A percentile compares a stretch with the other conserved stretches of the same genome.
phyloP scores from a whole-genome alignment of 202 grass and related monocot species.

The Setaria italica region DNA sequence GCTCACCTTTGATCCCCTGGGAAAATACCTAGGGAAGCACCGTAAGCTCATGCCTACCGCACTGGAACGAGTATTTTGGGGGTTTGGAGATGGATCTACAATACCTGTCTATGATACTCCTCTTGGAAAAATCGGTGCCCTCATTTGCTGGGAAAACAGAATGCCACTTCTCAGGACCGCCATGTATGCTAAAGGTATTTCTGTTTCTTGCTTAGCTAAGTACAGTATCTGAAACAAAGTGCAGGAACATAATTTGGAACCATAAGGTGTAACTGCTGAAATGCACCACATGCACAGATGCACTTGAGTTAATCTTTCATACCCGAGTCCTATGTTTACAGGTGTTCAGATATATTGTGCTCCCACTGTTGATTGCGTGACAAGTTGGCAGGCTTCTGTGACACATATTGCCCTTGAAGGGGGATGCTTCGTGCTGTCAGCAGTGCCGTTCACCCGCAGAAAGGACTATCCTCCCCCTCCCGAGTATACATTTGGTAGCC shows the following conservation, averaged over 20 bases:
- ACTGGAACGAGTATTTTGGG: constrained; percentile 71
- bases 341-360: constrained; percentile 86
- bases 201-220: background rate
- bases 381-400: constrained; percentile 73
- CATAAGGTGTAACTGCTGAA: constrained; percentile 13
- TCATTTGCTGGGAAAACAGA: constrained; percentile 83
- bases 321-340: constrained; percentile 29
- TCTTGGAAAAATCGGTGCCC: constrained; percentile 66
- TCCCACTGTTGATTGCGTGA: constrained; percentile 54
- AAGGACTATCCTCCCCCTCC: constrained; percentile 71
- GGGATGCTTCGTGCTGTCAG: constrained; percentile 76
- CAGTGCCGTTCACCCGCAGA: constrained; percentile 60
- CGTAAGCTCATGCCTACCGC: constrained; percentile 74
- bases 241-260: background rate
- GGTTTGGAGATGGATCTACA: constrained; percentile 81
- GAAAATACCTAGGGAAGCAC: constrained; percentile 73
- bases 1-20: constrained; percentile 65
- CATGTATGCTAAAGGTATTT: constrained; percentile 79
- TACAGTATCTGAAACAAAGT: background rate
- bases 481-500: constrained; percentile 57
- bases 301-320: constrained; percentile 24
- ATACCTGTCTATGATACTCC: constrained; percentile 83
- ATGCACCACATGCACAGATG: background rate
- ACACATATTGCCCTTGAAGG: constrained; percentile 77
- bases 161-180: constrained; percentile 80